These are phyloP conservation scores for Fusarium sp. DNA, from an alignment of 2,329 filamentous ascomycete species.

Conservation along the genomic window DNA sequence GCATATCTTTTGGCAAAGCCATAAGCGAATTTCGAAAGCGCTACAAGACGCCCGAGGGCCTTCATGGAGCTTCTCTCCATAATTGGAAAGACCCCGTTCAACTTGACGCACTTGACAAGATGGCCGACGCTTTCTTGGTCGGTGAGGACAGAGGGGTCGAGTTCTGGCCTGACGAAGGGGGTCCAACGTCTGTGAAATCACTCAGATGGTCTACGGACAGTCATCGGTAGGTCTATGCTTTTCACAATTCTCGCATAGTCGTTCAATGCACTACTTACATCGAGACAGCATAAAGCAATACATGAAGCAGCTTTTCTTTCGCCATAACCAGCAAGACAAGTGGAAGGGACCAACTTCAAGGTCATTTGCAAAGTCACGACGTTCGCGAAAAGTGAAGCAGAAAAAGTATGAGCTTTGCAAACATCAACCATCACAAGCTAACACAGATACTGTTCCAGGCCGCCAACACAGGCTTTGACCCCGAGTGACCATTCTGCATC, in stretches of 20 bases:
- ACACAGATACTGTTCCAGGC: neutral
- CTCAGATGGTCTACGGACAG: neutral
- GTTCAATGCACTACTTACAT: neutral
- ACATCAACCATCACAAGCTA: neutral
- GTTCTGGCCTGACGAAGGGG: constrained; percentile 1
- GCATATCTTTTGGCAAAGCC: neutral
- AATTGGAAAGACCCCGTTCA: neutral
- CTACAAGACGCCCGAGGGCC: rapidly evolving
- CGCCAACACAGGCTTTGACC: rapidly evolving
- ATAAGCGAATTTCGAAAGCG: neutral
- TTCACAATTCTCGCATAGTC: rapidly evolving
- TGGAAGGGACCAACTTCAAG: neutral
- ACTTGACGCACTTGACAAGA: neutral
- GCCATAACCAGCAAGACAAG: constrained; percentile 1
- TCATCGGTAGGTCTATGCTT: neutral
- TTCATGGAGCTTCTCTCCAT: neutral
- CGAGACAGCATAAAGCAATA: neutral
- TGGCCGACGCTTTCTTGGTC: neutral
- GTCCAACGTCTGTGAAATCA: neutral
- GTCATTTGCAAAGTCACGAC: neutral
- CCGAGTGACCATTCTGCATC: neutral
- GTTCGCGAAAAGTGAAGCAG: neutral
- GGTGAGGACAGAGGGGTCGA: neutral
- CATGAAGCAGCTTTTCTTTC: neutral
- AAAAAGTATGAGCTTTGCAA: neutral